phyloP scores from a whole-genome alignment of 192 early-diverging fungal species.

The Chytriomyces confervae region DNA sequence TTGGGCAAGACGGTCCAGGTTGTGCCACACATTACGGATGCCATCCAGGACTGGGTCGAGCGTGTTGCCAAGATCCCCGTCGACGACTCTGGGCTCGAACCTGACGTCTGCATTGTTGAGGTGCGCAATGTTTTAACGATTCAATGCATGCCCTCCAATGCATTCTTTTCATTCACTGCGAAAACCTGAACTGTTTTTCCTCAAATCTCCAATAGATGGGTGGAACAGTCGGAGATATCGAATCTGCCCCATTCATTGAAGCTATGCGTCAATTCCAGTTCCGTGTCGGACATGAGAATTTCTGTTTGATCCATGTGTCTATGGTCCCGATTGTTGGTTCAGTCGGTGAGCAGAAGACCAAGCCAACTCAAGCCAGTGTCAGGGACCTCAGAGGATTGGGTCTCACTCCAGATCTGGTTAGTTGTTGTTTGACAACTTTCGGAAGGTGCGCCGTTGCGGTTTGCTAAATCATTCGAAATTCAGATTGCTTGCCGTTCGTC shows the following conservation, averaged over 20 bases:
- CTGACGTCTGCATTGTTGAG: conserved; percentile 98
- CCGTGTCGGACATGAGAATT: conserved; percentile 98
- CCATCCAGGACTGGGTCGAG: conserved; percentile 98
- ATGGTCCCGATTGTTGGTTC: conserved; percentile 95
- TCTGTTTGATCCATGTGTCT: conserved; percentile 97
- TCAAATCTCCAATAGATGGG: conserved; percentile 61
- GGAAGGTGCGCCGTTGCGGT: neutral
- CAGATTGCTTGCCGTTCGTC: conserved; percentile 92
- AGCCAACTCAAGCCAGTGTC: conserved; percentile 97
- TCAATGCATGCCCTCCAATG: neutral
- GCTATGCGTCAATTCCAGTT: conserved; percentile 99
- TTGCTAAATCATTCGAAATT: neutral
- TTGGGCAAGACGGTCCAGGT: conserved; percentile 99
- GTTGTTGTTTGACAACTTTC: conserved; percentile 7
- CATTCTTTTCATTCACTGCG: conserved; percentile 3
- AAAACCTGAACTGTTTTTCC: neutral
- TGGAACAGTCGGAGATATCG: conserved; percentile 98
- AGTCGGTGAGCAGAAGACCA: conserved; percentile 99
- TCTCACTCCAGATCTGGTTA: conserved; percentile 86
- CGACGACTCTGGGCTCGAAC: conserved; percentile 76
- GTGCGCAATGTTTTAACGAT: conserved; percentile 34
- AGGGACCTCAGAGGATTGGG: conserved; percentile 94
- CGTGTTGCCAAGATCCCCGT: conserved; percentile 90
- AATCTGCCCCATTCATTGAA: conserved; percentile 98
- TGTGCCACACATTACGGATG: conserved; percentile 97